Percentiles rank a stretch among this genome's conserved stretches.
phyloP scores from a whole-genome alignment of 116 monocot species.

The Dioscorea cayenensis region DNA sequence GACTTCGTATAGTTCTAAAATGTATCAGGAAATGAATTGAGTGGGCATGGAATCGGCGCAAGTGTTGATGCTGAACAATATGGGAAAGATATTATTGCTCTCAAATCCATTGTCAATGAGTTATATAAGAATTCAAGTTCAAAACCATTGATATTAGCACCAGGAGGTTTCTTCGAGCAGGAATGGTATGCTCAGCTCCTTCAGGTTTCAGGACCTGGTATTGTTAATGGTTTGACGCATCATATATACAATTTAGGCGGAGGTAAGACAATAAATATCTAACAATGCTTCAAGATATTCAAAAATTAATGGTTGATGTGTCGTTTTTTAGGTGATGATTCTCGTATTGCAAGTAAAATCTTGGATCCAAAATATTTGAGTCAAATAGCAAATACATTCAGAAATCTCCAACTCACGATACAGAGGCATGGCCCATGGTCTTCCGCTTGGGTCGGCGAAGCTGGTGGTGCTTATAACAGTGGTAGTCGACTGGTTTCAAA shows the following conservation, averaged over 20 bases:
- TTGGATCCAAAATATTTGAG: conserved; percentile 38
- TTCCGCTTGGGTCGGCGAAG: conserved; percentile 84
- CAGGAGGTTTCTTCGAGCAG: conserved; percentile 84
- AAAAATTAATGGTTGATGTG: not conserved
- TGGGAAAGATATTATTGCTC: conserved; percentile 42
- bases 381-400: conserved; percentile 38
- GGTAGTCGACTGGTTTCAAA: conserved; percentile 59
- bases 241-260: conserved; percentile 88
- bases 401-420: conserved; percentile 44
- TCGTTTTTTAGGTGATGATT: conserved; percentile 49
- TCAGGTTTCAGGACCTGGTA: conserved; percentile 51
- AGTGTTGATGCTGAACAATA: conserved; percentile 44
- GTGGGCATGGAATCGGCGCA: conserved; percentile 56
- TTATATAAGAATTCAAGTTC: conserved; percentile 27
- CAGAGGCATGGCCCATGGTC: conserved; percentile 62
- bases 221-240: conserved; percentile 63
- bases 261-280: conserved; percentile 23
- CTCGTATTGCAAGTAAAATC: conserved; percentile 34
- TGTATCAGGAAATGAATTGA: conserved; percentile 60
- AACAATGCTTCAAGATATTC: no score
- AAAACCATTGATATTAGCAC: conserved; percentile 52
- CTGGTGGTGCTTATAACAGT: conserved; percentile 85
- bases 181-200: conserved; percentile 76
- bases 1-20: not conserved
- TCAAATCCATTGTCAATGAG: conserved; percentile 34